Evolutionary conservation across 2,329 filamentous ascomycete species (phyloP).

Genomic region (Septoria linicola): DNA sequence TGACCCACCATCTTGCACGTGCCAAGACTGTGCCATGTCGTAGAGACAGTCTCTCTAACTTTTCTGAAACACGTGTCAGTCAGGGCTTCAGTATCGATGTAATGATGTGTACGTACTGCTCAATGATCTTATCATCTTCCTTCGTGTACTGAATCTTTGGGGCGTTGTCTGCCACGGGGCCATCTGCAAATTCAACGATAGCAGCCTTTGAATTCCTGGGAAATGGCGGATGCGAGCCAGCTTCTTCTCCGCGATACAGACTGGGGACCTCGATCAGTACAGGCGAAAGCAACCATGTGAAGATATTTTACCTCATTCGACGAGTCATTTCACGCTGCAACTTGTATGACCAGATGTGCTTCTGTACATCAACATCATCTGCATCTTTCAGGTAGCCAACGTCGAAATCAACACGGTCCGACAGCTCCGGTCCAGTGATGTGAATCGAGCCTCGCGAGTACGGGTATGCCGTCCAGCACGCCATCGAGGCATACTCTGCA

Average conservation of each 20-base stretch:
- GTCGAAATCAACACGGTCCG: conserved; percentile 34
- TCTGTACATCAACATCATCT: conserved; percentile 51
- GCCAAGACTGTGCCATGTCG: conserved; percentile 41
- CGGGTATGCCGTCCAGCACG: conserved; percentile 57
- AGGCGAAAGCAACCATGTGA: neutral
- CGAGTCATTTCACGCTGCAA: conserved; percentile 59
- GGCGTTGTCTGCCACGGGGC: conserved; percentile 42
- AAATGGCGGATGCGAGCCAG: conserved; percentile 40
- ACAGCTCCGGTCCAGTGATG: conserved; percentile 50
- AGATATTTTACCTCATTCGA: conserved; percentile 41
- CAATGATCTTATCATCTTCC: conserved; percentile 40
- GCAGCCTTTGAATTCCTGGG: conserved; percentile 47
- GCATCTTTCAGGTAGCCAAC: conserved; percentile 48
- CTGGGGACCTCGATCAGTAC: conserved; percentile 15
- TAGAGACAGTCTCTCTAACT: conserved; percentile 39
- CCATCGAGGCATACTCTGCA: conserved; percentile 52
- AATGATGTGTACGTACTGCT: conserved; percentile 39
- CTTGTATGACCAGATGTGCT: conserved; percentile 64
- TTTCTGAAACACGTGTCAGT: conserved; percentile 4
- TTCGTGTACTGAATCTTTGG: conserved; percentile 42
- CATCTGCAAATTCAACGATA: conserved; percentile 29
- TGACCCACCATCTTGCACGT: conserved; percentile 6
- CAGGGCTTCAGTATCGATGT: neutral
- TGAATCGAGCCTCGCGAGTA: conserved; percentile 62
- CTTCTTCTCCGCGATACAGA: conserved; percentile 47